Evolutionary conservation across 352 stramenopile species (phyloP), one percentile per base, ranked within the genome.

Genomic region (Globisporangium mamillatum): DNA sequence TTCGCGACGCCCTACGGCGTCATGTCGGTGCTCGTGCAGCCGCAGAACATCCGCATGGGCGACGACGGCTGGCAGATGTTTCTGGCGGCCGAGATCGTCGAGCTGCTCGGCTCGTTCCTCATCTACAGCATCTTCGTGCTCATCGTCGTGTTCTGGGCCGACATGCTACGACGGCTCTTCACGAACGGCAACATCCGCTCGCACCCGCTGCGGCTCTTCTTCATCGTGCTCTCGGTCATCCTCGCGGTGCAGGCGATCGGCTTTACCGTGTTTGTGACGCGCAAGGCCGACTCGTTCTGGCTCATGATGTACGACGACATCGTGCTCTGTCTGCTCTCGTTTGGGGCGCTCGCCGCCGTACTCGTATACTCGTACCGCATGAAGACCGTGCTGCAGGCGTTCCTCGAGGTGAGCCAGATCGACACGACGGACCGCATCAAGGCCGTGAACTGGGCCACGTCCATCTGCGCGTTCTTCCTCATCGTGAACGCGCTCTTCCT

Each of bases 61-160:
- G 83, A 94, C 32, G 75, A 84, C 56, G 84, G 82, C 38, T 92
- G 76, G 79, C 62, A 67, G 18, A 62, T 87, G 61, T 90, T 93
- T 48, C 88, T 98, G 22, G 36, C 92, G 18, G 89, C 85, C 2
- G 95, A 99, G 68, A 68, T 93, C 38, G 79, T 98, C 9, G 78
- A 98, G 59, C 90, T 94, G 36, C 63, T 96, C 7, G 97, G 97
- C 52, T 98, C 91, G 22, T 85, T 98, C 57, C 81, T 96, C n/a
- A 81, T 99, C 32, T 99, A 98, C 79, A 95, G 89, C 63, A 97
- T 99, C 72, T 99, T 99, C 69, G 97, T 99, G 68, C 86, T 99
- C 20, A 98, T 99, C 76, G 81, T 98, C 53, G 95, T 99, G 25
- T 99, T 98, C 80, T 99, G 97, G 97, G 94, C 97, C 6, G 94